Conservation (phyloP, 345 rosid species). For the Hevea brasiliensis region DNA sequence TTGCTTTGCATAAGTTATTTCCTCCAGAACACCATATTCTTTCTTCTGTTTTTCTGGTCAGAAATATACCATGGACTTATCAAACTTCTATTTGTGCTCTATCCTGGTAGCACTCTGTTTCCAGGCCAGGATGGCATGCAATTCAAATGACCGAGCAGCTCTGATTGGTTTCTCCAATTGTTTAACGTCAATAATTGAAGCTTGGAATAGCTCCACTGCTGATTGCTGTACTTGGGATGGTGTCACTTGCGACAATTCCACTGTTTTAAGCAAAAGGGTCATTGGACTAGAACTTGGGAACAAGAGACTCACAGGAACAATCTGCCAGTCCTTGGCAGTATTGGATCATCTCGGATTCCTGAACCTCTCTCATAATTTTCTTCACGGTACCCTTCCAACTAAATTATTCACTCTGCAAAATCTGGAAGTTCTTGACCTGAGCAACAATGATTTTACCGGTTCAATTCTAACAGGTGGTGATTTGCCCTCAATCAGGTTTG, state of each 20-base stretch:
- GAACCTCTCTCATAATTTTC: conserved; percentile 33
- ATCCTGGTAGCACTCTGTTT: too few relatives aligned
- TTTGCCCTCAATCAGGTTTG: conserved; percentile 19
- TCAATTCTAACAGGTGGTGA: background rate
- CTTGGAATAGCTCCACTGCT: background rate
- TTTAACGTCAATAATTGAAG: background rate
- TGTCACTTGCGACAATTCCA: conserved; percentile 26
- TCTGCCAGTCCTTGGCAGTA: conserved; percentile 26
- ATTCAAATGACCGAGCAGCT: background rate
- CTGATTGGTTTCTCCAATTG: background rate
- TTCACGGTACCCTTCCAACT: conserved; percentile 12
- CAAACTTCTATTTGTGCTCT: background rate
- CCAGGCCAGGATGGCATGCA: background rate
- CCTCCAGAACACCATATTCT: too few relatives aligned
- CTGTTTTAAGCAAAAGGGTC: conserved; percentile 19
- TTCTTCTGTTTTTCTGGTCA: background rate
- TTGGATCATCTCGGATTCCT: conserved; percentile 28
- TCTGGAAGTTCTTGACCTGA: conserved; percentile 33
- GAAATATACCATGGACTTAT: background rate
- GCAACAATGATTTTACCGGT: conserved; percentile 26
- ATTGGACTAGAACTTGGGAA: conserved; percentile 24
- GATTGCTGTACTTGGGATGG: conserved; percentile 37
- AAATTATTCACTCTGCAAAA: conserved; percentile 25
- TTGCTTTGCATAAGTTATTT: too few relatives aligned
- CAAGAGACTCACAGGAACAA: too few relatives aligned